Percentiles rank a stretch among this genome's conserved stretches.
These are phyloP conservation scores for Eucalyptus marginata DNA, from an alignment of 345 rosid genomes.

Conservation along the genomic window DNA sequence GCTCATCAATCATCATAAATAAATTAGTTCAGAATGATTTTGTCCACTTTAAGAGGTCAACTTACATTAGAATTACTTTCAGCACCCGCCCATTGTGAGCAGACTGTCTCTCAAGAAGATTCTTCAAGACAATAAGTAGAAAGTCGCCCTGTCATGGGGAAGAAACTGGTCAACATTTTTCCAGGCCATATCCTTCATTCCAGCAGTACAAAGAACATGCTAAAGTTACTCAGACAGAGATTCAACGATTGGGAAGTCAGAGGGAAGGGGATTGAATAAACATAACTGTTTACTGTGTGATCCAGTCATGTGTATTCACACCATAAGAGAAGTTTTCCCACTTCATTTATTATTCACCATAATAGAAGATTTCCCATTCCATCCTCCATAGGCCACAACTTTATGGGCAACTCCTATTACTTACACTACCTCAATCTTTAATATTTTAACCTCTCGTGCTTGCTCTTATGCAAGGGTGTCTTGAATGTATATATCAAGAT, in stretches of 20 bases:
- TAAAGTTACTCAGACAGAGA: neutral
- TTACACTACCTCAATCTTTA: neutral
- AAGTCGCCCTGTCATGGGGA: conserved; percentile 62
- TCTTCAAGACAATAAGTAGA: conserved; percentile 85
- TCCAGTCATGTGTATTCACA: neutral
- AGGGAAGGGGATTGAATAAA: neutral
- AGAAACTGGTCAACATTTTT: neutral
- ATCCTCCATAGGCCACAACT: neutral
- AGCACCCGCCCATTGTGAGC: conserved; percentile 31
- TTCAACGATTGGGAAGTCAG: neutral
- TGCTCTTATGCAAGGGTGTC: neutral
- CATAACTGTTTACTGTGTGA: neutral
- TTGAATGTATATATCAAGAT: neutral
- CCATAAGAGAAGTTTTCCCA: neutral
- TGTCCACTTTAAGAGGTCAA: neutral
- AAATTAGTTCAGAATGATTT: neutral
- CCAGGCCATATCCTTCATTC: neutral
- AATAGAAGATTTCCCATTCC: neutral
- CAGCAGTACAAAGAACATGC: neutral
- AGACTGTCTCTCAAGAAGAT: conserved; percentile 74
- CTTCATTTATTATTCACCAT: neutral
- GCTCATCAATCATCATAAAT: neutral
- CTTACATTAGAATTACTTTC: conserved; percentile 89
- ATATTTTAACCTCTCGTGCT: neutral
- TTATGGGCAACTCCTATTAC: neutral